These are phyloP conservation scores for Aspergillus diversus DNA, from an alignment of 495 filamentous ascomycete genomes.

Conservation along the genomic window DNA sequence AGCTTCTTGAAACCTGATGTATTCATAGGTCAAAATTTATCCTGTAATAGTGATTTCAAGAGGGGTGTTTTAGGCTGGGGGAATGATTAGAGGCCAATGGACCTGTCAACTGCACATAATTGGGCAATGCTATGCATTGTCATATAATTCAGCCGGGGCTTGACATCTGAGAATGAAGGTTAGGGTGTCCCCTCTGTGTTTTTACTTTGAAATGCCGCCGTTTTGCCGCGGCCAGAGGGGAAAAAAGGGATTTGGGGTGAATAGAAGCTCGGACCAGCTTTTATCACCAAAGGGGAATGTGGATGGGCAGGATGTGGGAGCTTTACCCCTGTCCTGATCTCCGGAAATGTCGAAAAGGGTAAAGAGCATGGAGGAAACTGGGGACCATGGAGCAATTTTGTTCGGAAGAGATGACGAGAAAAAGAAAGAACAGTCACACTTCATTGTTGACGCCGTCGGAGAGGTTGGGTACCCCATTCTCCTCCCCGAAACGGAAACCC, in stretches of 20 bases:
- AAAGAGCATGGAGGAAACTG: background rate
- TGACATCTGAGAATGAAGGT: no score
- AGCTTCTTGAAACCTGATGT: no score
- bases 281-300: background rate
- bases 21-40: no score
- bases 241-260: background rate
- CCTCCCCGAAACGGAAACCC: conserved; percentile 1
- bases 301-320: background rate
- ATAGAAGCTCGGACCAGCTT: background rate
- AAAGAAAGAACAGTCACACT: background rate
- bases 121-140: no score
- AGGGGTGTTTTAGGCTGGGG: no score
- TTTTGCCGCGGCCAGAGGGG: background rate
- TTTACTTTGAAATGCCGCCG: background rate
- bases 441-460: background rate
- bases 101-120: no score
- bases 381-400: background rate
- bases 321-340: background rate
- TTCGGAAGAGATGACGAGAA: background rate
- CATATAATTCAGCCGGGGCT: no score
- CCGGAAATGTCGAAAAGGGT: background rate
- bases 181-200: no score
- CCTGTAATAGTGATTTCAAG: no score
- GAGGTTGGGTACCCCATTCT: background rate
- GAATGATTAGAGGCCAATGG: no score